Conservation (phyloP, 2,329 filamentous ascomycete species). For the Xenosphaeropsis pyriputrescens region DNA sequence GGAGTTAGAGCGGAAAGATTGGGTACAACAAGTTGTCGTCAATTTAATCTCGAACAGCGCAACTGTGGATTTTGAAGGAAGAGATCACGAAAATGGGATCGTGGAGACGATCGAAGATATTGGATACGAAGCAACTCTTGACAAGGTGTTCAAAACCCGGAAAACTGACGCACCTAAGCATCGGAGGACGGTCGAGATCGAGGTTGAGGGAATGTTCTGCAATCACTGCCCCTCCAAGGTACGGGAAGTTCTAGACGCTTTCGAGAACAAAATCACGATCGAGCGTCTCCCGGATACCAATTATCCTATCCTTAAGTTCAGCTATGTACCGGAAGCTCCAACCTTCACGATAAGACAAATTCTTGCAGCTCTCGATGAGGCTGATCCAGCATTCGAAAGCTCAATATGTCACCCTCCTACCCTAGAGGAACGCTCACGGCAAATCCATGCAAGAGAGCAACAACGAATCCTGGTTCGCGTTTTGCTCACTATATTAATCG, state of each 20-base stretch:
- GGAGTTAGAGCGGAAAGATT: slow-evolving; percentile 28
- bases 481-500: slow-evolving; percentile 49
- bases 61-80: slow-evolving; percentile 26
- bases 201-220: slow-evolving; percentile 62
- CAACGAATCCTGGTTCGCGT: slow-evolving; percentile 55
- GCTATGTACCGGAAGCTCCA: slow-evolving; percentile 55
- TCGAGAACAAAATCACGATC: slow-evolving; percentile 32
- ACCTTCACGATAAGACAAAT: slow-evolving; percentile 64
- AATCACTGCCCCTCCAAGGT: slow-evolving; percentile 52
- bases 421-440: slow-evolving; percentile 65
- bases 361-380: slow-evolving; percentile 47
- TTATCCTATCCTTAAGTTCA: slow-evolving; percentile 53
- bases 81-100: slow-evolving; percentile 27
- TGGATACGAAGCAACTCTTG: slow-evolving; percentile 50
- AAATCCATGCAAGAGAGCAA: slow-evolving; percentile 58
- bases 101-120: slow-evolving; percentile 39
- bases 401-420: slow-evolving; percentile 68
- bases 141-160: slow-evolving; percentile 26
- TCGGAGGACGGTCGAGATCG: slow-evolving; percentile 43
- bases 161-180: slow-evolving; percentile 10
- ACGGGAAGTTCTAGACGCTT: slow-evolving; percentile 33
- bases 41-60: slow-evolving; percentile 38
- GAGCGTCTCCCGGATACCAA: slow-evolving; percentile 38
- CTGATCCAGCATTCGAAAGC: slow-evolving; percentile 50
- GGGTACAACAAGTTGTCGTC: slow-evolving; percentile 30